Conservation (phyloP, 116 monocot species). For the Phalaenopsis hybrid region DNA sequence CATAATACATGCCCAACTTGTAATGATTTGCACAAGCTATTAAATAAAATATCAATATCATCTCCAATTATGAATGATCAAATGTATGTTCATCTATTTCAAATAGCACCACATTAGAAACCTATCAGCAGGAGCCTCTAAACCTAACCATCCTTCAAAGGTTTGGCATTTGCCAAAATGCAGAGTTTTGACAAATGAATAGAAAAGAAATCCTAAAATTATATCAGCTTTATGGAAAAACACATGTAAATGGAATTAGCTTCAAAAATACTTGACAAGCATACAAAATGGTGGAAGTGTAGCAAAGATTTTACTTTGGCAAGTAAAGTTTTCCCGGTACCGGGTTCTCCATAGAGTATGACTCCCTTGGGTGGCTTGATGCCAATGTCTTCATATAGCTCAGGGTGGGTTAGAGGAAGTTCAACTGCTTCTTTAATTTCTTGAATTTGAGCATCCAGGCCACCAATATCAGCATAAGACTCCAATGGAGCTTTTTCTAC, state of each 20-base stretch:
- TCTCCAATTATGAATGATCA: too few species aligned
- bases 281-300: background rate
- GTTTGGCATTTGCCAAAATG: too few species aligned
- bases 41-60: too few species aligned
- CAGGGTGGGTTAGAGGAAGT: slow-evolving; percentile 90
- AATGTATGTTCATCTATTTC: too few species aligned
- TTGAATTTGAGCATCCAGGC: slow-evolving; percentile 91
- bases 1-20: too few species aligned
- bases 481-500: slow-evolving; percentile 93
- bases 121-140: too few species aligned
- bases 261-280: background rate
- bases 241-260: background rate
- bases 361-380: slow-evolving; percentile 93
- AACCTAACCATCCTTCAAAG: too few species aligned
- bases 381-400: slow-evolving; percentile 93
- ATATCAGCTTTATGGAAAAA: background rate
- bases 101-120: too few species aligned
- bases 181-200: too few species aligned
- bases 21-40: too few species aligned
- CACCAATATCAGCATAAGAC: slow-evolving; percentile 98
- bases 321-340: slow-evolving; percentile 90
- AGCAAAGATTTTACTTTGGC: slow-evolving; percentile 54
- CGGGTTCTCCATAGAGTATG: slow-evolving; percentile 89
- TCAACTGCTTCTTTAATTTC: slow-evolving; percentile 98
- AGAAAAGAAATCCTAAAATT: too few species aligned